Evolutionary conservation across 345 rosid genomes (phyloP).

Genomic region (Durio zibethinus): DNA sequence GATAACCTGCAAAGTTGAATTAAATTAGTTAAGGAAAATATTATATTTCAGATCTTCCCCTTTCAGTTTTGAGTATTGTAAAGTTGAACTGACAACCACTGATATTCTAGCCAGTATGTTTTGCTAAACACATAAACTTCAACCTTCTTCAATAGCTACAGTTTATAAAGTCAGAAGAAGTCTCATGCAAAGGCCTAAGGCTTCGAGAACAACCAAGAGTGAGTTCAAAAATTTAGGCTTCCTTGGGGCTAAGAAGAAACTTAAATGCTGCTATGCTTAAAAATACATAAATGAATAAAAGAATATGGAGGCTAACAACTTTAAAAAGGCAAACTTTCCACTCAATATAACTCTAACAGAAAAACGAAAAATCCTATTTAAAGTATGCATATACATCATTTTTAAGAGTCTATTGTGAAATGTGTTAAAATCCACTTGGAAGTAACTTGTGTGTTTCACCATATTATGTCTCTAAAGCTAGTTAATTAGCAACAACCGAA

Average conservation of each 20-base stretch:
- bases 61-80: not conserved
- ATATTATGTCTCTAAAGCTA: not conserved
- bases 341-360: not conserved
- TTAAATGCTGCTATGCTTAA: not conserved
- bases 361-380: not conserved
- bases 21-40: not conserved
- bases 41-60: not conserved
- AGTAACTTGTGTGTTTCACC: not conserved
- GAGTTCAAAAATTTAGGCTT: not conserved
- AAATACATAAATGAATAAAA: not conserved
- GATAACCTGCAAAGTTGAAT: slow-evolving; percentile 55
- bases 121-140: not conserved
- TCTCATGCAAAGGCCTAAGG: not conserved
- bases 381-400: not conserved
- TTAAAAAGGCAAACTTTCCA: not conserved
- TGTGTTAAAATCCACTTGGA: not conserved
- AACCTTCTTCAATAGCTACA: not conserved
- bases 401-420: not conserved
- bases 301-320: not conserved
- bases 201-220: not conserved
- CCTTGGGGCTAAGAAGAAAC: not conserved
- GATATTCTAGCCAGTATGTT: not conserved
- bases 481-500: not conserved
- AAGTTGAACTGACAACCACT: not conserved
- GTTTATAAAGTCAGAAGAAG: not conserved